These are phyloP conservation scores for Butyriboletus loyo DNA, from an alignment of 768 basidiomycete species.

Conservation along the genomic window DNA sequence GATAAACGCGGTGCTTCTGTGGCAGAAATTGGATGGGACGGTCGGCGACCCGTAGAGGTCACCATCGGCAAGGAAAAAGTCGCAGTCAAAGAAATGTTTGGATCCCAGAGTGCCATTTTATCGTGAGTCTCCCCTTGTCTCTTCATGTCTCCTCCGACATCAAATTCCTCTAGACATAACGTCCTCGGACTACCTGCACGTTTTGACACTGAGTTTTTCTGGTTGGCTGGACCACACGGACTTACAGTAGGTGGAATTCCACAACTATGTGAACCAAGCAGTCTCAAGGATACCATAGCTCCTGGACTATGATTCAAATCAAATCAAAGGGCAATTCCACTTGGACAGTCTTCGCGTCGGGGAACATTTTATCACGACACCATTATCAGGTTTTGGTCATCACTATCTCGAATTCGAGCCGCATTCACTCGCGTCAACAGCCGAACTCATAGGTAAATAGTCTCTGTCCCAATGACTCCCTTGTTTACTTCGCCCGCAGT, in stretches of 20 bases:
- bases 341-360: slow-evolving; percentile 46
- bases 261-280: not conserved
- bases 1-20: slow-evolving; percentile 41
- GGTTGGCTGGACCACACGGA: slow-evolving; percentile 54
- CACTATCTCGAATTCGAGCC: slow-evolving; percentile 56
- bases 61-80: slow-evolving; percentile 50
- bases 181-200: slow-evolving; percentile 58
- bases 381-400: slow-evolving; percentile 50
- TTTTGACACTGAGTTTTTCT: slow-evolving; percentile 60
- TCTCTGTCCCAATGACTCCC: not conserved
- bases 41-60: slow-evolving; percentile 49
- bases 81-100: slow-evolving; percentile 54
- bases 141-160: not conserved
- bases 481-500: slow-evolving; percentile 35
- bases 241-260: slow-evolving; percentile 41
- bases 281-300: slow-evolving; percentile 35
- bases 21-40: slow-evolving; percentile 52
- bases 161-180: slow-evolving; percentile 43
- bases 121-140: slow-evolving; percentile 38
- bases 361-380: slow-evolving; percentile 47
- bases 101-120: slow-evolving; percentile 50
- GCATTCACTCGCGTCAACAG: slow-evolving; percentile 46
- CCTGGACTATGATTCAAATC: slow-evolving; percentile 50
- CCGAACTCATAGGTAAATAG: slow-evolving; percentile 49
- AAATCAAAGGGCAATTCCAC: slow-evolving; percentile 49